Evolutionary conservation across 192 early-diverging fungal genomes (phyloP), one percentile per base, ranked within the genome.

Genomic region (Gigaspora rosea): DNA sequence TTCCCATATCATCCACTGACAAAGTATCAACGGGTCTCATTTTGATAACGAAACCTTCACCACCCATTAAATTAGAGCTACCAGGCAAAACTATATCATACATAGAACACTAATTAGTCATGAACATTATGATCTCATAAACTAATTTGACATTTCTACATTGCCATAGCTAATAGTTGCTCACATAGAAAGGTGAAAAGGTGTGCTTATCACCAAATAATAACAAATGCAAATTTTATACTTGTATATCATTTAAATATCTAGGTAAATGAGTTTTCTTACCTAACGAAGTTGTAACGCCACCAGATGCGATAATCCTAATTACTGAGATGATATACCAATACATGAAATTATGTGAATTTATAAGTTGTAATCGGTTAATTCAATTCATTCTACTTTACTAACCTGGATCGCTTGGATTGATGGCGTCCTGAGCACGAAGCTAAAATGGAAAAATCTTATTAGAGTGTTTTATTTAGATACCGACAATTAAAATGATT

Each of bases 21-120:
- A 88, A 80, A 2, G 84, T 87, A 51, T 82, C 59, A 18, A 89
- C 81, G 8, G 76, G 79, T 68, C 88, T 81, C 70, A 89, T 70
- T 76, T 94, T 94, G 79, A 94, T 84, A 4, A 84, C 85, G 80
- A 83, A 91, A 2, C 84, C 89, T 74, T 94, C 92, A 10, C 93
- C 93, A 57, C 93, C 93, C 86, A 94, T 93, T 48, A 92, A 47
- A 72, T 92, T 93, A 22, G 85, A 85, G 35, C 88, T 90, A n/a
- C 93, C 93, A 5, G 93, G 93, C 2, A 95, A 79, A 20, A 94
- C 86, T 20, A 81, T 41, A 41, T 41, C 41, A 41, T 6, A 41
- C 7, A 7, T 41, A 3, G 41, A 41, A 41, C 41, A 7, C 41
- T 41, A 27, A 7, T 41, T 41, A 41, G 41, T 1, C 7, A 41